phyloP scores from a whole-genome alignment of 305 asterid species.

The Fraxinus paxiana region DNA sequence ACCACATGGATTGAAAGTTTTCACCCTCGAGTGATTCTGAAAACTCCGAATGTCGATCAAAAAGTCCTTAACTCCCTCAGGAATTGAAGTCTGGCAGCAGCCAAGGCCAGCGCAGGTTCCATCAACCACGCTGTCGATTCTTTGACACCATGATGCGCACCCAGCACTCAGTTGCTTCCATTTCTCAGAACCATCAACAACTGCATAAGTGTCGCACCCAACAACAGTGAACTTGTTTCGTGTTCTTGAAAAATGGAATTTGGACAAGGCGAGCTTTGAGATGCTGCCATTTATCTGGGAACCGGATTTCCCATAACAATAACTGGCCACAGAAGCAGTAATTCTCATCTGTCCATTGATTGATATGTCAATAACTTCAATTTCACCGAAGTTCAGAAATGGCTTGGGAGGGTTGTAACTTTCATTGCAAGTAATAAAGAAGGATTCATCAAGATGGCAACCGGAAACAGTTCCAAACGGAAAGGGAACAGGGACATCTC shows the following conservation, averaged over 20 bases:
- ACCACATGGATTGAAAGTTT: slow-evolving; percentile 19
- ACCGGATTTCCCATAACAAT: slow-evolving; percentile 24
- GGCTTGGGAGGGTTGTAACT: slow-evolving; percentile 26
- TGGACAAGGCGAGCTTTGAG: slow-evolving; percentile 3
- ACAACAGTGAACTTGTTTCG: slow-evolving; percentile 29
- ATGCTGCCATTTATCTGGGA: background rate
- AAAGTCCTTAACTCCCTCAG: slow-evolving; percentile 13
- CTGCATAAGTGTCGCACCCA: slow-evolving; percentile 25
- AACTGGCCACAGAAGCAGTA: slow-evolving; percentile 16
- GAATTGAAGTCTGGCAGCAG: slow-evolving; percentile 29
- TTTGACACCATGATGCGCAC: slow-evolving; percentile 22
- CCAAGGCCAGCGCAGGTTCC: slow-evolving; percentile 30
- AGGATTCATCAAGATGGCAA: slow-evolving; percentile 20
- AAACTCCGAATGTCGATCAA: slow-evolving; percentile 22
- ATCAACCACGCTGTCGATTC: slow-evolving; percentile 5
- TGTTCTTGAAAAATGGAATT: slow-evolving; percentile 27
- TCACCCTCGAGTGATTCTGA: slow-evolving; percentile 16
- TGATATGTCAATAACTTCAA: slow-evolving; percentile 24
- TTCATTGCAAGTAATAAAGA: slow-evolving; percentile 29
- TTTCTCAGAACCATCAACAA: background rate
- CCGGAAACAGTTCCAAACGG: slow-evolving; percentile 27
- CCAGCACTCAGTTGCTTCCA: slow-evolving; percentile 18
- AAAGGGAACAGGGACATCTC: slow-evolving; percentile 21
- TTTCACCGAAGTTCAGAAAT: background rate
- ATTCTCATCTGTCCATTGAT: slow-evolving; percentile 19